phyloP scores from a whole-genome alignment of 2,329 filamentous ascomycete species.

The Coniochaeta sp. region DNA sequence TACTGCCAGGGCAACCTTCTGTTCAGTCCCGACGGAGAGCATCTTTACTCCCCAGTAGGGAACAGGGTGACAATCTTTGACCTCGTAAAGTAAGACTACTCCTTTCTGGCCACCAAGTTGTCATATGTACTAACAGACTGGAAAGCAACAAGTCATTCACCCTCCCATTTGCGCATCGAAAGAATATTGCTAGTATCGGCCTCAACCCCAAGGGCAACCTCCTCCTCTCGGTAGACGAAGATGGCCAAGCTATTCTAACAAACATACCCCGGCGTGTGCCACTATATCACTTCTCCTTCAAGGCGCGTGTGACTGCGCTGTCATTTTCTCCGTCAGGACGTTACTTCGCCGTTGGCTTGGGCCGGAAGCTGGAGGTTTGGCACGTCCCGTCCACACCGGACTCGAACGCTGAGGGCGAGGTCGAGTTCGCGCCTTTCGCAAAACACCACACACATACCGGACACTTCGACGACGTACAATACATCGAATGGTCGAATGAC shows the following conservation, averaged over 20 bases:
- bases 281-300: conserved; percentile 95
- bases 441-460: conserved; percentile 77
- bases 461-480: conserved; percentile 80
- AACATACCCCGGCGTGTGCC: conserved; percentile 80
- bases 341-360: conserved; percentile 83
- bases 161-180: conserved; percentile 84
- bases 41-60: conserved; percentile 90
- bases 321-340: conserved; percentile 86
- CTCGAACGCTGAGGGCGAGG: conserved; percentile 66
- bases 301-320: conserved; percentile 70
- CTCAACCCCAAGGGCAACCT: conserved; percentile 87
- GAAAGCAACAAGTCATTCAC: conserved; percentile 81
- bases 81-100: conserved; percentile 70
- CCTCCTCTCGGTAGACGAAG: conserved; percentile 86
- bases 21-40: conserved; percentile 93
- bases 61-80: conserved; percentile 96
- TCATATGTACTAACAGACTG: background rate
- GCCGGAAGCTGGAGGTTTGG: conserved; percentile 89
- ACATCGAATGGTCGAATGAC: conserved; percentile 92
- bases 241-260: conserved; percentile 87
- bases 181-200: conserved; percentile 83
- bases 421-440: conserved; percentile 94
- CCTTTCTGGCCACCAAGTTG: background rate
- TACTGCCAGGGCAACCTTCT: conserved; percentile 97
- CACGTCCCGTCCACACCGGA: conserved; percentile 88